Base-by-base conservation (phyloP, 495 filamentous ascomycete species). In the Cenococcum geophilum region DNA sequence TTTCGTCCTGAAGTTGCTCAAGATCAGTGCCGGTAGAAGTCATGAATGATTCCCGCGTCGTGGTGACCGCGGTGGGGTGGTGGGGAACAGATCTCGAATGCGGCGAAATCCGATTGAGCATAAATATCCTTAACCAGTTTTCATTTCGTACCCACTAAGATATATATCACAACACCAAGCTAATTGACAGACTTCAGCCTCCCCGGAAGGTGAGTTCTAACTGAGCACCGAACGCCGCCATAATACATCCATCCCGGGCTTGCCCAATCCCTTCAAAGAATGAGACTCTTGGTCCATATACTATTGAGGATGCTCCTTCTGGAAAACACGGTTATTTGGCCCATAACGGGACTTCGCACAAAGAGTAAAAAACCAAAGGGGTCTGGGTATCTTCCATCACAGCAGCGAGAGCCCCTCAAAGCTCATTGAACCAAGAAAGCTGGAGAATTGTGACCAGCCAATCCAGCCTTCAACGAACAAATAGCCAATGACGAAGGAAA, bases 1-100 rank as follows among this genome's bases (percentile, higher is more conserved):
- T 80, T 70, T 85, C 80, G 67, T 79, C 73, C 63, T 76, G 55
- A 50, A 84, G 61, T 54, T 71, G 56, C 35, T 68, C 47, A 10
- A 50, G 60, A 55, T 61, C 58, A 36, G 22, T 23, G 65, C 25
- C 25, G 57, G 42, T 51, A 27, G 59, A 20, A 56, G 43, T 65
- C 66, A 68, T 68, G 36, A 43, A 45, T 35, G 45, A 18, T 25
- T 52, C 35, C 27, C 27, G 27, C 27, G 3, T 32, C 6, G 27
- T 32, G 27, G 27, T 32, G 27, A 32, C 27, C 2, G 6, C 6
- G 2, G 43, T 10, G 45, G 57, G 14, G 43, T 55, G 25, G 55
- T 32, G 37, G 12, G 37, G 42, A 36, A 21, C 14, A 55, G 32
- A 40, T 56, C 53, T 56, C 53, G 53, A 27, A n/a, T n/a, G n/a